These are phyloP conservation scores for Colletotrichum truncatum DNA, from an alignment of 2,329 filamentous ascomycete species.

Conservation along the genomic window DNA sequence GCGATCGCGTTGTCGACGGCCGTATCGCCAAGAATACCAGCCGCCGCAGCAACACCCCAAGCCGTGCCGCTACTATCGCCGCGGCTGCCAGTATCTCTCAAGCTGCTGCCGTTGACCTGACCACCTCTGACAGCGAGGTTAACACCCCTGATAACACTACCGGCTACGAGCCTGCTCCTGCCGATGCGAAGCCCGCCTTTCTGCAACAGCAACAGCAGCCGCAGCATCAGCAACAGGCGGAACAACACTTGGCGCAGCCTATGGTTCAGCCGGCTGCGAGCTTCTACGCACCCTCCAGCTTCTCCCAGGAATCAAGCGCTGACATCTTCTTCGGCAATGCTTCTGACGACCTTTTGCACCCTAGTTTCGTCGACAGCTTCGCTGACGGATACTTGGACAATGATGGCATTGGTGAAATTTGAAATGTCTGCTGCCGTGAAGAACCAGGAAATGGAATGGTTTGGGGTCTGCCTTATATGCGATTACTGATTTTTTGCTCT, in stretches of 20 bases:
- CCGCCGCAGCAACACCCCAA: slow-evolving; percentile 21
- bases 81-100: slow-evolving; percentile 24
- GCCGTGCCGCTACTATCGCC: slow-evolving; percentile 30
- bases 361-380: slow-evolving; percentile 14
- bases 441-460: neutral
- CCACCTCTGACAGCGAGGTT: slow-evolving; percentile 31
- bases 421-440: neutral
- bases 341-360: neutral
- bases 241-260: neutral
- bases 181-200: slow-evolving; percentile 5
- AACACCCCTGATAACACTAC: slow-evolving; percentile 28
- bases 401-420: slow-evolving; percentile 47
- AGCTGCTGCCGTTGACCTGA: slow-evolving; percentile 30
- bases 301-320: neutral
- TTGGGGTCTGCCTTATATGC: neutral
- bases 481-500: neutral
- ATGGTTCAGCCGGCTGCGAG: neutral
- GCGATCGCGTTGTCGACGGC: slow-evolving; percentile 22
- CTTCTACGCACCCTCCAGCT: slow-evolving; percentile 3
- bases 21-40: slow-evolving; percentile 9
- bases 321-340: neutral
- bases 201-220: too few species aligned
- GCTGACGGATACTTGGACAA: slow-evolving; percentile 34
- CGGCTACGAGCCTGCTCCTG: slow-evolving; percentile 9
- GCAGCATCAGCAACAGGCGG: too few species aligned